Base-by-base conservation (phyloP, 1,284 basidiomycete species). In the Rhizoctonia solani region DNA sequence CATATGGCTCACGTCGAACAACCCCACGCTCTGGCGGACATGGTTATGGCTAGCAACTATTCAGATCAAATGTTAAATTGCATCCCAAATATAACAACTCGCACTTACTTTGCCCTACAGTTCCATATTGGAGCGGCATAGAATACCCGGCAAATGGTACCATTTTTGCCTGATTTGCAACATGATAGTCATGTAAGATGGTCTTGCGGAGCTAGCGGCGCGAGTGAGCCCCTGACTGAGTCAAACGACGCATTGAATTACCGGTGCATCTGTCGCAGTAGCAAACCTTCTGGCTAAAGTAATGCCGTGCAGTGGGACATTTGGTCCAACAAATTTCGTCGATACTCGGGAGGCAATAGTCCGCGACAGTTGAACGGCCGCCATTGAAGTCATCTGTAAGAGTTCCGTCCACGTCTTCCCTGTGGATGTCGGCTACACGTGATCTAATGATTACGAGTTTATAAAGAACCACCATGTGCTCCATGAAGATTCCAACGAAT, bases 1-100 rank as follows among this genome's bases (percentile, higher is more conserved):
- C 96, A 99, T 99, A 79, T 99, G 96, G 32, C 93, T 93, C 37
- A 99, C 97, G 76, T 99, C 96, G 76, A 99, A 99, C 29, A 99
- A 82, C 1, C 95, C 95, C 0, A 86, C 92, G 37, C 84, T 85
- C 4, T 81, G 85, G 37, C 97, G 87, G 63, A 97, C 92, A 75
- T 98, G 92, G 63, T 91, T 87, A 77, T 99, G 96, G 71, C 93
- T 95, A 1, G 90, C 87, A 58, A 94, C 94, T 96, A n/a, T n/a
- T n/a, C n/a, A 74, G 52, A 44, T 53, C 52, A 23, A 44, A 61
- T 46, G 56, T 13, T 34, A 56, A 50, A 67, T 61, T 52, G 34
- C 30, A 44, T 6, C 8, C 11, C 11, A 53, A 30, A 21, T 11
- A 11, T n/a, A 67, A 56, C 42, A 61, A 61, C 47, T 27, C 37